Evolutionary conservation across 805 yeast genomes (phyloP).

Genomic region (Candida pini): DNA sequence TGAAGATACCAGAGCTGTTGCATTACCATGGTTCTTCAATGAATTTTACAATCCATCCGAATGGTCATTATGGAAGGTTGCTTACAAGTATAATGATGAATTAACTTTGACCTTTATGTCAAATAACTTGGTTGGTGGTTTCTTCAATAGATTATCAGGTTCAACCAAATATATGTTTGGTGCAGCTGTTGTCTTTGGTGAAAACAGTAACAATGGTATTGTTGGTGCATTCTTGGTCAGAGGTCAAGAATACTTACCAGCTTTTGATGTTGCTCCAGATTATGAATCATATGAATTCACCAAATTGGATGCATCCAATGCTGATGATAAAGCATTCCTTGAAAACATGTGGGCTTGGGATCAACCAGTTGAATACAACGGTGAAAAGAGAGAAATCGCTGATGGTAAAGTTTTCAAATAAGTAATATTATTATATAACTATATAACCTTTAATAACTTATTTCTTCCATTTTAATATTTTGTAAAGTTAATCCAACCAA

Average conservation of each 20-base stretch:
- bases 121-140: constrained; percentile 96
- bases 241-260: constrained; percentile 88
- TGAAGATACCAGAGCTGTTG: constrained; percentile 91
- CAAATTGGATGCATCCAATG: constrained; percentile 74
- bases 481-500: constrained; percentile 12
- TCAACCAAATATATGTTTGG: constrained; percentile 95
- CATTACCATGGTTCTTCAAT: constrained; percentile 97
- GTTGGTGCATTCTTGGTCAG: constrained; percentile 92
- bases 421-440: constrained; percentile 7
- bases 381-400: constrained; percentile 79
- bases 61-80: constrained; percentile 94
- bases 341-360: constrained; percentile 98
- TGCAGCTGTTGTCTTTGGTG: constrained; percentile 92
- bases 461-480: neutral
- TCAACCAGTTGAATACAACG: constrained; percentile 77
- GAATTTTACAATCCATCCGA: constrained; percentile 85
- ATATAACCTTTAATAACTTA: neutral
- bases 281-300: constrained; percentile 90
- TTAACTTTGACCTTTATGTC: constrained; percentile 97
- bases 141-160: constrained; percentile 89
- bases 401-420: constrained; percentile 98
- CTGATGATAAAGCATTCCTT: constrained; percentile 73
- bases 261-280: constrained; percentile 98
- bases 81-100: constrained; percentile 97
- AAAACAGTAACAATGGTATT: constrained; percentile 97